Percentiles rank a stretch among this genome's conserved stretches.
Evolutionary conservation across 345 rosid genomes (phyloP).

Genomic region (Combretum micranthum): DNA sequence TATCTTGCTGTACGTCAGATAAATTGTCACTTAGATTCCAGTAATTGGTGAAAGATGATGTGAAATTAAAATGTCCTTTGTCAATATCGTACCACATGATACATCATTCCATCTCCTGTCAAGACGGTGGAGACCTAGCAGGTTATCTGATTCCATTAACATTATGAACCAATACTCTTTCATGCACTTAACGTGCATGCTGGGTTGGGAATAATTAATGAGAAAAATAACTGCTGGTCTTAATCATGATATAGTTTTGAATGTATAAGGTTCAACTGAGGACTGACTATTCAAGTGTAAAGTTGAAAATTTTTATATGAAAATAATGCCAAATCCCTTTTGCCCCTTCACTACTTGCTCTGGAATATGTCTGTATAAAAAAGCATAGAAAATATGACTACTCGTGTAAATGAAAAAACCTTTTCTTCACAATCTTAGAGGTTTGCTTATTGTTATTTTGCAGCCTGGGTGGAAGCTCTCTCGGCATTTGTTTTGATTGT

Average conservation of each 20-base stretch:
- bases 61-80: no score
- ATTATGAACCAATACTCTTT: no score
- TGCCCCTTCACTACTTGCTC: neutral
- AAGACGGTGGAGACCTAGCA: no score
- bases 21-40: no score
- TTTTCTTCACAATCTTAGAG: neutral
- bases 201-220: no score
- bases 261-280: neutral
- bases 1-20: no score
- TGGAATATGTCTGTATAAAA: neutral
- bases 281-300: neutral
- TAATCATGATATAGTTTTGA: neutral
- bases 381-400: neutral
- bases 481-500: conserved; percentile 62
- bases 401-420: neutral
- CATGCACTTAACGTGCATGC: no score
- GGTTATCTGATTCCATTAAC: no score
- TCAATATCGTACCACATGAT: no score
- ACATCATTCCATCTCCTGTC: no score
- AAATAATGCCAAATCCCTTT: neutral
- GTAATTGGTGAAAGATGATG: no score
- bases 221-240: no score
- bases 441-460: conserved; percentile 12
- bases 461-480: conserved; percentile 70
- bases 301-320: neutral